Percentiles rank a stretch among this genome's conserved stretches.
Conservation (phyloP, 768 basidiomycete species). For the Candolleomyces aberdarensis region DNA sequence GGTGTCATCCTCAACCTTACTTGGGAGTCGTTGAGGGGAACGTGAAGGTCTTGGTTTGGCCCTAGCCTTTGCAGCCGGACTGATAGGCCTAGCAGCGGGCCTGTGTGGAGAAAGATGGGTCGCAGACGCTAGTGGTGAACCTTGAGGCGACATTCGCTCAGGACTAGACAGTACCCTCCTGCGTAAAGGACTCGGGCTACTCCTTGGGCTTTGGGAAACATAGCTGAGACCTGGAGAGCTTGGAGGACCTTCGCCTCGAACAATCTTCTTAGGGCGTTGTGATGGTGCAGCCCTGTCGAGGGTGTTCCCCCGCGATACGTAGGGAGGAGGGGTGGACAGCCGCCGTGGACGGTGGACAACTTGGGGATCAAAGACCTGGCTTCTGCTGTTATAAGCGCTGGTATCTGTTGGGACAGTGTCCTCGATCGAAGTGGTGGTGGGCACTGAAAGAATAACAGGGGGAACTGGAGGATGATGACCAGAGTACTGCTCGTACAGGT, state of each 20-base stretch:
- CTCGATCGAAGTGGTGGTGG: not conserved
- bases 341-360: not conserved
- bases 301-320: not conserved
- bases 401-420: not conserved
- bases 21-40: too few relatives aligned
- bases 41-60: too few relatives aligned
- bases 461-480: not conserved
- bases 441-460: not conserved
- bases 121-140: too few relatives aligned
- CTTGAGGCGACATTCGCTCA: too few relatives aligned
- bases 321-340: not conserved
- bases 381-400: not conserved
- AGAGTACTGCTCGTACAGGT: not conserved
- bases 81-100: too few relatives aligned
- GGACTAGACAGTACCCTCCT: too few relatives aligned
- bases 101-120: too few relatives aligned
- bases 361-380: too few relatives aligned
- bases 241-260: not conserved
- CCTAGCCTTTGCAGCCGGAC: too few relatives aligned
- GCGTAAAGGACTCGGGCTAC: not conserved
- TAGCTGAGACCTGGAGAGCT: not conserved
- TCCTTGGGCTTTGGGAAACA: not conserved
- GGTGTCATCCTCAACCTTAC: too few relatives aligned
- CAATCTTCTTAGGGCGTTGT: not conserved
- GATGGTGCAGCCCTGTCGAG: not conserved